phyloP scores from a whole-genome alignment of 2,329 filamentous ascomycete genomes.

The Dothideomycetes sp. region DNA sequence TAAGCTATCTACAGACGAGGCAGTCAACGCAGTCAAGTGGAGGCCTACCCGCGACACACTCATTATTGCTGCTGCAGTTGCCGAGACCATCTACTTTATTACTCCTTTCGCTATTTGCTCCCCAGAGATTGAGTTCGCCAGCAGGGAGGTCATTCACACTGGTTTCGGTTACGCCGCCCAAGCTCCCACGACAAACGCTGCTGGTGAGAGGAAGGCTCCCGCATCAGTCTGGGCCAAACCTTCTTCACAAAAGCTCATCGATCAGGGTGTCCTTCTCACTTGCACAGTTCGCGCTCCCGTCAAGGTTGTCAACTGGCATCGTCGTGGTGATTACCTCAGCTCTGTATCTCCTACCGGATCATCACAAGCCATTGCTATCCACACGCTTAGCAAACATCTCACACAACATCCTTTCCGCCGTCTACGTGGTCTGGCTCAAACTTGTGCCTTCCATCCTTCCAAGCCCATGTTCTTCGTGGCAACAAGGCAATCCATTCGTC shows the following conservation, averaged over 20 bases:
- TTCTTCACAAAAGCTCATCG: slow-evolving; percentile 55
- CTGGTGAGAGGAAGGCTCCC: slow-evolving; percentile 58
- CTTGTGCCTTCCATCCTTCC: slow-evolving; percentile 87
- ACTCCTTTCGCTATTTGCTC: slow-evolving; percentile 46
- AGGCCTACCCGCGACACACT: slow-evolving; percentile 71
- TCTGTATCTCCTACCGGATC: slow-evolving; percentile 78
- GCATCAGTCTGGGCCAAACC: slow-evolving; percentile 79
- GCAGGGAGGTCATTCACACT: slow-evolving; percentile 67
- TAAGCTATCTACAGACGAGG: slow-evolving; percentile 64
- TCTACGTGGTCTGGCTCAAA: slow-evolving; percentile 67
- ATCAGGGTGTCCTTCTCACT: slow-evolving; percentile 69
- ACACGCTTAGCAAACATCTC: slow-evolving; percentile 88
- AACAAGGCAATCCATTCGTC: slow-evolving; percentile 84
- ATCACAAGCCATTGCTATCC: slow-evolving; percentile 71
- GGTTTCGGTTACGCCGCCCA: slow-evolving; percentile 90
- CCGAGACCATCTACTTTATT: slow-evolving; percentile 78
- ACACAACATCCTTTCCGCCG: slow-evolving; percentile 89
- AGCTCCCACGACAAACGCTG: slow-evolving; percentile 39
- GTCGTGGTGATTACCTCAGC: slow-evolving; percentile 86
- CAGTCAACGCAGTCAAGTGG: slow-evolving; percentile 84
- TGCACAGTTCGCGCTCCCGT: slow-evolving; percentile 59
- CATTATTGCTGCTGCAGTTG: slow-evolving; percentile 73
- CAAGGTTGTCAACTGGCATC: slow-evolving; percentile 89
- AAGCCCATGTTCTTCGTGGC: slow-evolving; percentile 93
- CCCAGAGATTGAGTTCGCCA: slow-evolving; percentile 53